Evolutionary conservation across 163 green algal genomes (phyloP), one percentile per base, ranked within the genome.

Genomic region (Scenedesmus sp.): DNA sequence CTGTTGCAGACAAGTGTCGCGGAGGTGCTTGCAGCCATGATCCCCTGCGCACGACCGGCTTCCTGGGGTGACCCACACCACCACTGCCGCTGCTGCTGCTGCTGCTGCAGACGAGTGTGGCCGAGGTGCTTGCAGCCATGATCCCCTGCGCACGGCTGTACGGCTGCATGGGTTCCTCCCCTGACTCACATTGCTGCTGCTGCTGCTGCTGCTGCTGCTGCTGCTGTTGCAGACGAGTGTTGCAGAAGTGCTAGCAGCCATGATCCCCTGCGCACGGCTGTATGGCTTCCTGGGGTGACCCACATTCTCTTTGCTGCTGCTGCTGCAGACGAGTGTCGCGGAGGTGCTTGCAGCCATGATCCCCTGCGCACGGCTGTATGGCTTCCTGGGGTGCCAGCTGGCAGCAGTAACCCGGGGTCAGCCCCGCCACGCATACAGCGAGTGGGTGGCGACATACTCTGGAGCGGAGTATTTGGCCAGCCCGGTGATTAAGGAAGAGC

Each of bases 291-390:
- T 98, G 52, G 96, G 95, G 1, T 94, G 91, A 26, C 26, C 26
- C 26, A 26, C 26, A 26, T 26, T 26, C 26, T 26, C 26, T 26
- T 64, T 52, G 26, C 88, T 66, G 57, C 76, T 67, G 56, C 79
- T 62, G 54, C 1, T 59, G 13, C 86, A 92, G 82, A 76, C 82
- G 3, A 90, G 82, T 57, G 89, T 96, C 16, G 94, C 93, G 0
- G 92, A 94, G 54, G 93, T 97, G 54, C 89, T 97, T 62, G 94
- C 94, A 2, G 95, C 95, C 16, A 97, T 97, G 96, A 89, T 94
- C 52, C 96, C 96, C 0, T 97, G 96, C 91, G 92, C 89, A 7
- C 93, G 95, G 2, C 90, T 98, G 62, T 98, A 98, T 88, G 95
- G 89, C 86, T 98, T 93, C 92, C 92, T 98, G 52, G 96, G 95